These are phyloP conservation scores for Geotrichum aggregatum DNA, from an alignment of 1,139 yeast species.

Conservation along the genomic window DNA sequence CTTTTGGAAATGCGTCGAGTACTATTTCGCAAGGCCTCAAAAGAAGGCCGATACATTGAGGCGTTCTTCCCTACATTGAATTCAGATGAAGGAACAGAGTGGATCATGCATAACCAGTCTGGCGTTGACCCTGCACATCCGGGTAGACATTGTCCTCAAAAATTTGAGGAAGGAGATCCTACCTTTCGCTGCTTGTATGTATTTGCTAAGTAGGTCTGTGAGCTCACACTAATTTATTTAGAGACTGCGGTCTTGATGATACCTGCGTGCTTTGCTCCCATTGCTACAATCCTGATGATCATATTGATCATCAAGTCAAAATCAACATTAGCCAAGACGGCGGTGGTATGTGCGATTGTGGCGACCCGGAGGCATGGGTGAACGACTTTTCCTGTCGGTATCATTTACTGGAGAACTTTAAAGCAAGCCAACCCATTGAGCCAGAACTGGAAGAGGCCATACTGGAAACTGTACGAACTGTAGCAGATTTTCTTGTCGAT, in stretches of 20 bases:
- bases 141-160: constrained; percentile 70
- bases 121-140: constrained; percentile 47
- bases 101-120: constrained; percentile 28
- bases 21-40: constrained; percentile 50
- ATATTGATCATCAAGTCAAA: constrained; percentile 70
- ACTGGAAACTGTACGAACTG: constrained; percentile 46
- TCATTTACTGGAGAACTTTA: constrained; percentile 28
- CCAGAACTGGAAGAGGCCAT: constrained; percentile 32
- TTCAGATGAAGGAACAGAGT: constrained; percentile 11
- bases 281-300: constrained; percentile 70
- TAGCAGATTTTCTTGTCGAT: constrained; percentile 73
- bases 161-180: constrained; percentile 76
- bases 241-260: constrained; percentile 78
- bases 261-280: constrained; percentile 79
- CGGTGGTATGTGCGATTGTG: constrained; percentile 96
- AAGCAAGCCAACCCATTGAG: constrained; percentile 25
- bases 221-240: constrained; percentile 14
- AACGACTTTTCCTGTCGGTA: constrained; percentile 50
- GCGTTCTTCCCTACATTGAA: constrained; percentile 48
- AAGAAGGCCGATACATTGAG: constrained; percentile 47
- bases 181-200: constrained; percentile 62
- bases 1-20: constrained; percentile 46
- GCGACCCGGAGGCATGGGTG: constrained; percentile 80
- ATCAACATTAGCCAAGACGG: constrained; percentile 69
- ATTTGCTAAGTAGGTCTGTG: background rate